Conservation (phyloP, 2,329 filamentous ascomycete genomes). For the Diaporthe citri region DNA sequence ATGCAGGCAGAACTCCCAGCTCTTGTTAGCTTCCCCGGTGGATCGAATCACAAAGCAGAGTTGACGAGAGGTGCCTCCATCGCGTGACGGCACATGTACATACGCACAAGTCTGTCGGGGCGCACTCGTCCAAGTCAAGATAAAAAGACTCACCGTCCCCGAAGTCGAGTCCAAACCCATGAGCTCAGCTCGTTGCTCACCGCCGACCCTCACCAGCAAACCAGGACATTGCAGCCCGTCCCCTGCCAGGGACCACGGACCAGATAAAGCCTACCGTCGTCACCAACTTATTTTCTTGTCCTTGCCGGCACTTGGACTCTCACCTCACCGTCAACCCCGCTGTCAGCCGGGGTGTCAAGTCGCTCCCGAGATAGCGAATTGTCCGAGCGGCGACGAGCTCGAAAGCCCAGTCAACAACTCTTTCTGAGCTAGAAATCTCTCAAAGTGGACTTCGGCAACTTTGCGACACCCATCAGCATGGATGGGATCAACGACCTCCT, state of each 20-base stretch:
- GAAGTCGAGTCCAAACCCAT: neutral
- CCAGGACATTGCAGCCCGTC: neutral
- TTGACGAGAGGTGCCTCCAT: slow-evolving; percentile 24
- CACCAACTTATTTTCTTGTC: neutral
- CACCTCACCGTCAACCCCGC: neutral
- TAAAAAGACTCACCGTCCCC: slow-evolving; percentile 15
- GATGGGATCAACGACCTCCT: slow-evolving; percentile 28
- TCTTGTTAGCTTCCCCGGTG: neutral
- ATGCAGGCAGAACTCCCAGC: slow-evolving; percentile 20
- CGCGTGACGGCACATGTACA: slow-evolving; percentile 10
- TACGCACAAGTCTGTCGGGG: neutral
- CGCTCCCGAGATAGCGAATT: neutral
- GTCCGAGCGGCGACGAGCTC: neutral
- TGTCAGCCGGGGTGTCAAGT: neutral
- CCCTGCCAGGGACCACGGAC: neutral
- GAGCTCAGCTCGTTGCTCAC: neutral
- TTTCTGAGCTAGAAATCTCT: neutral
- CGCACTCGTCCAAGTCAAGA: neutral
- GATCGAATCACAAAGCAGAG: slow-evolving; percentile 5
- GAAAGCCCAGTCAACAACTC: neutral
- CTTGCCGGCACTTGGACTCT: neutral
- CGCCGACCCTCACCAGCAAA: neutral
- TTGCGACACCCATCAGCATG: slow-evolving; percentile 2
- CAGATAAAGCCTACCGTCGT: neutral
- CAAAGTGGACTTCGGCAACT: neutral